Conservation (phyloP, 257 asterid genomes). For the Eustoma russellianum region DNA sequence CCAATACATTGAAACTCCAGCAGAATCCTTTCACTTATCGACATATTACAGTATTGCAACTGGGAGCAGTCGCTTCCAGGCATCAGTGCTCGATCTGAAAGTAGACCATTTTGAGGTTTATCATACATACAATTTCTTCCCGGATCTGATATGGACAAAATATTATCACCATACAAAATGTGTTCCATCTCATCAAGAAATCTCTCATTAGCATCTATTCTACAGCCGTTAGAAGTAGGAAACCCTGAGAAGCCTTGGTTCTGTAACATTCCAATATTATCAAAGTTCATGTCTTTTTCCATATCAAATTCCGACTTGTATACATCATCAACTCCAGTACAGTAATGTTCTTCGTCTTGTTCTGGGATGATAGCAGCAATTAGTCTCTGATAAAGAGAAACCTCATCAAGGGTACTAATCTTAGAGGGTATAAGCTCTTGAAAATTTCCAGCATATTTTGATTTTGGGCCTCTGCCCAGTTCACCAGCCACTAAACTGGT, state of each 20-base stretch:
- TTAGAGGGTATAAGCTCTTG: slow-evolving; percentile 40
- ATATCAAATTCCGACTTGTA: slow-evolving; percentile 43
- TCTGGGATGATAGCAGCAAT: slow-evolving; percentile 80
- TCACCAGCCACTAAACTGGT: slow-evolving; percentile 37
- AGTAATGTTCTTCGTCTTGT: slow-evolving; percentile 35
- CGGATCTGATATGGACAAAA: slow-evolving; percentile 15
- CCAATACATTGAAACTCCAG: slow-evolving; percentile 74
- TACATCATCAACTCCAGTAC: slow-evolving; percentile 36
- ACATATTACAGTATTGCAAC: slow-evolving; percentile 52
- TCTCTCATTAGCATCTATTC: slow-evolving; percentile 33
- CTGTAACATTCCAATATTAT: slow-evolving; percentile 29
- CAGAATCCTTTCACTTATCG: slow-evolving; percentile 62
- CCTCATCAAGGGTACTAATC: slow-evolving; percentile 33
- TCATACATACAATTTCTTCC: slow-evolving; percentile 31
- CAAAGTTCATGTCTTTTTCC: slow-evolving; percentile 41
- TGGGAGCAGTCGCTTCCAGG: slow-evolving; percentile 44
- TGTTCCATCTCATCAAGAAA: slow-evolving; percentile 39
- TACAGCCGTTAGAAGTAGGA: slow-evolving; percentile 45
- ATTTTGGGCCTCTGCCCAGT: slow-evolving; percentile 38
- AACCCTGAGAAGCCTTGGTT: slow-evolving; percentile 32
- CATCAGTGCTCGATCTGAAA: slow-evolving; percentile 27
- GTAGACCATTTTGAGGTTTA: slow-evolving; percentile 37
- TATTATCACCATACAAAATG: slow-evolving; percentile 20
- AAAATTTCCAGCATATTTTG: slow-evolving; percentile 35
- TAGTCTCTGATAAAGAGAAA: slow-evolving; percentile 67